Evolutionary conservation across 1,284 basidiomycete genomes (phyloP).

Genomic region (Ceratobasidium sp.): DNA sequence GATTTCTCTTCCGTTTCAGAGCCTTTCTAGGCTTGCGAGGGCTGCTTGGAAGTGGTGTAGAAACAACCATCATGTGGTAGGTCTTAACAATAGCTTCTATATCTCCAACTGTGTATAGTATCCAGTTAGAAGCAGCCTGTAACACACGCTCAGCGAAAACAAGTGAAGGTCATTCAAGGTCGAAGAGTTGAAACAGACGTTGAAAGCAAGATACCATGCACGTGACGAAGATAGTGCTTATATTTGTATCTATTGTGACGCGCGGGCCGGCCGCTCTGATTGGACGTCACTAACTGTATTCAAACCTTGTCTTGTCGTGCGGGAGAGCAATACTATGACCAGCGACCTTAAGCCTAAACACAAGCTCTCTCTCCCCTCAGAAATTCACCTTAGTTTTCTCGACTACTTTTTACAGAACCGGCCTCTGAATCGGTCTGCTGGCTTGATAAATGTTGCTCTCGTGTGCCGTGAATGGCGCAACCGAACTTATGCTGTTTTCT

Average conservation of each 20-base stretch:
- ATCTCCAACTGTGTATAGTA: too few species aligned
- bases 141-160: too few species aligned
- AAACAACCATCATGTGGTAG: neutral
- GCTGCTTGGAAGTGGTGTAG: neutral
- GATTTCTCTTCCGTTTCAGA: constrained; percentile 31
- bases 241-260: neutral
- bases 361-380: neutral
- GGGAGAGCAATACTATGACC: neutral
- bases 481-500: neutral
- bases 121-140: neutral
- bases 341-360: neutral
- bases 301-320: neutral
- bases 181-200: neutral
- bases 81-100: neutral
- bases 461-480: constrained; percentile 35
- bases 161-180: neutral
- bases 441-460: constrained; percentile 13
- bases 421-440: neutral
- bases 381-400: constrained; percentile 9
- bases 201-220: constrained; percentile 5
- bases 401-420: neutral
- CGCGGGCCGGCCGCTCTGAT: neutral
- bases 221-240: neutral
- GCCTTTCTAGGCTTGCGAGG: neutral
- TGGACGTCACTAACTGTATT: neutral